Percentiles rank a stretch among this genome's conserved stretches.
These are phyloP conservation scores for Sphenostylis stenocarpa DNA, from an alignment of 306 rosid genomes.

Conservation along the genomic window DNA sequence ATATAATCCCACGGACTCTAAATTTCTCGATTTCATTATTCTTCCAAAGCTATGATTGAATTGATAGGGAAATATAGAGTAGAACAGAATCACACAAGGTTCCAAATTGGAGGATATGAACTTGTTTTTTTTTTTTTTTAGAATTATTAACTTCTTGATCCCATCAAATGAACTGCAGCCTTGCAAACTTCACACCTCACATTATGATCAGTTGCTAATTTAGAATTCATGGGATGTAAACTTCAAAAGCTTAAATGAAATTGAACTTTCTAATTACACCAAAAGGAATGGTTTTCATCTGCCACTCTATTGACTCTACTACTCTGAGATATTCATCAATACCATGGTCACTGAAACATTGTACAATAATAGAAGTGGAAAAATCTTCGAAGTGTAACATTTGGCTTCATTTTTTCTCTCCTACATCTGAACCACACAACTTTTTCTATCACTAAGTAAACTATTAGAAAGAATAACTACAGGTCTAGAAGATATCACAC, in stretches of 20 bases:
- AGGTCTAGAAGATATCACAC: background rate
- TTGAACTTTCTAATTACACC: background rate
- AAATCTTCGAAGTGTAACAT: background rate
- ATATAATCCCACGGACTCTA: constrained; percentile 7
- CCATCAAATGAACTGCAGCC: background rate
- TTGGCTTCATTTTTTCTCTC: background rate
- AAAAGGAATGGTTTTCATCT: background rate
- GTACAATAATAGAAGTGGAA: background rate
- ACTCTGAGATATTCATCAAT: background rate
- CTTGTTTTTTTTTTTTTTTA: background rate
- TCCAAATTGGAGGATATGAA: background rate
- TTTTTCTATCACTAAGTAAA: background rate
- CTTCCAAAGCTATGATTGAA: background rate
- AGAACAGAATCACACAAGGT: background rate
- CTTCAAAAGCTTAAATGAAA: background rate
- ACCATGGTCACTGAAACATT: background rate
- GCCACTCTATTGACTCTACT: background rate
- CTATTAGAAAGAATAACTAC: background rate
- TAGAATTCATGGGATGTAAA: background rate
- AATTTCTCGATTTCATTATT: constrained; percentile 1
- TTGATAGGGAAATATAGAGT: background rate
- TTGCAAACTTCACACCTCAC: background rate
- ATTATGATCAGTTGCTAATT: background rate
- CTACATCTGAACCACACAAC: background rate
- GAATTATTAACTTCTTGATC: background rate